Conservation (phyloP, 169 alveolate genomes). For the Plasmodium vinckei region DNA sequence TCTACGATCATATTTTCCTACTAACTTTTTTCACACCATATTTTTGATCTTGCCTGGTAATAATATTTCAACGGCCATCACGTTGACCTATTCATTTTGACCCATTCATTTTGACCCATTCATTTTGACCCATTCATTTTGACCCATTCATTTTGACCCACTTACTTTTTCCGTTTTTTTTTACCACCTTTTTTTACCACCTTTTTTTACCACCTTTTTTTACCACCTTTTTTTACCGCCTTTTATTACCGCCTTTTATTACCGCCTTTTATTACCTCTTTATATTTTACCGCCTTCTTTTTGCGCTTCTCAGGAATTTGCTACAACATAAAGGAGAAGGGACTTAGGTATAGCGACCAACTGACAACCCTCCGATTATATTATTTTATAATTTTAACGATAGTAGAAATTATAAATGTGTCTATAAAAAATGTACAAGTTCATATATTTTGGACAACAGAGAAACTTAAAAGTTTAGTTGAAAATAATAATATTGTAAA, state of each 20-base stretch:
- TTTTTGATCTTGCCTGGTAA: slow-evolving; percentile 59
- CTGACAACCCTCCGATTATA: slow-evolving; percentile 32
- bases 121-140: no score
- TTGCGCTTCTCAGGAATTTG: slow-evolving; percentile 19
- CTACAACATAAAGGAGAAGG: slow-evolving; percentile 35
- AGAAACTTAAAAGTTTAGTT: slow-evolving; percentile 6
- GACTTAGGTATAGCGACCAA: slow-evolving; percentile 42
- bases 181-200: not conserved
- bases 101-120: no score
- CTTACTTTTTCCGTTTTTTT: not conserved
- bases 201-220: not conserved
- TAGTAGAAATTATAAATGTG: slow-evolving; percentile 12
- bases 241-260: not conserved
- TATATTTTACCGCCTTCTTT: not conserved
- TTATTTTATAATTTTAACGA: slow-evolving; percentile 20
- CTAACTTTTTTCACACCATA: slow-evolving; percentile 25
- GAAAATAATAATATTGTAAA: slow-evolving; percentile 9
- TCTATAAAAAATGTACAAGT: slow-evolving; percentile 12
- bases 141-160: no score
- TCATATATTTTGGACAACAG: slow-evolving; percentile 40
- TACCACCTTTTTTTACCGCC: not conserved
- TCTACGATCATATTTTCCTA: slow-evolving; percentile 23
- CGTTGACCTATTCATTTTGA: no score
- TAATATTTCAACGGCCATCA: not conserved
- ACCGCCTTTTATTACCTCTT: not conserved